Base-by-base conservation (phyloP, 805 yeast genomes). In the Hanseniaspora meyeri region DNA sequence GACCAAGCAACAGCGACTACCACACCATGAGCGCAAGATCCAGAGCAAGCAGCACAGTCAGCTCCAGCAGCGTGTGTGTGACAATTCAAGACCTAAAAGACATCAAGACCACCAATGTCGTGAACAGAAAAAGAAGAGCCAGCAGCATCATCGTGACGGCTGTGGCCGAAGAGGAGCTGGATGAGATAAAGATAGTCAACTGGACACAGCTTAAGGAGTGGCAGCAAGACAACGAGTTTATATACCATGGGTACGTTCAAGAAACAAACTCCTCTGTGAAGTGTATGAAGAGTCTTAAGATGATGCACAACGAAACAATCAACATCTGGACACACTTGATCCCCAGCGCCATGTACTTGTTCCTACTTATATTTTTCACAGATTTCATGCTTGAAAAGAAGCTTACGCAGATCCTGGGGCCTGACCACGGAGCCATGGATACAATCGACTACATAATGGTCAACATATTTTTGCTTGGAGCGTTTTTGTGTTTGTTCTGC, bases 191-290 rank as follows among this genome's bases (percentile, higher is more conserved):
- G 6, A 49, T 64, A 11, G 63, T 59, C 49, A 39, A 58, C 38
- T 83, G 75, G 71, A 76, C 80, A 58, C 83, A 83, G 60, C 65
- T 85, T 31, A 85, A 82, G 27, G 76, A 70, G 16, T 85, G 93
- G 93, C 89, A 83, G 64, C 73, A 77, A 58, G 93, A 85, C 64
- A 85, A 85, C 65, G 84, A 81, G 61, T 81, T 67, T 64, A 85
- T 85, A 48, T 65, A 71, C 43, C 70, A 80, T 0, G 88, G 88
- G 4, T 85, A 85, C 62, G 82, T 85, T 19, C 74, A 72, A 37
- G 80, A 77, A 55, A 78, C 86, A 0, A 61, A 66, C 37, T 77
- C 83, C 34, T 75, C 69, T 59, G 51, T 57, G 45, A 68, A 66
- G 49, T 79, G 85, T 58, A 57, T 80, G 17, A 61, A 69, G 42